These are phyloP conservation scores for Brassica balearica DNA, from an alignment of 441 rosid species.

Conservation along the genomic window DNA sequence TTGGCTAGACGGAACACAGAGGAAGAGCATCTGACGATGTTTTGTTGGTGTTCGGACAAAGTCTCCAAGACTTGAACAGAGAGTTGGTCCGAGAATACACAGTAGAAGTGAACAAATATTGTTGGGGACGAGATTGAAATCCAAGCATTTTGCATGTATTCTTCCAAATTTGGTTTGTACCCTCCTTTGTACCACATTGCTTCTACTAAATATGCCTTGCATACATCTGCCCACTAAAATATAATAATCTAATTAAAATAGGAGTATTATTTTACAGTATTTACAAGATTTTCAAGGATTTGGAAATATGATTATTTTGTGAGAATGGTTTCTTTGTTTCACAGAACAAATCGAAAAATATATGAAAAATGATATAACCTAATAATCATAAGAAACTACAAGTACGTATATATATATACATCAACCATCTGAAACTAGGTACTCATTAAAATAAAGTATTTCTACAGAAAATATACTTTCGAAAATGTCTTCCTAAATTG, in stretches of 20 bases:
- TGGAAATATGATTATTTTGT: not conserved
- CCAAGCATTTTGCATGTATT: conserved; percentile 51
- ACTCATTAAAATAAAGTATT: not conserved
- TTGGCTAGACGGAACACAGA: conserved; percentile 43
- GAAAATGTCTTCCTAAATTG: not conserved
- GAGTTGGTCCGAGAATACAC: conserved; percentile 14
- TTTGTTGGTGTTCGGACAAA: conserved; percentile 29
- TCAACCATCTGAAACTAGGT: not conserved
- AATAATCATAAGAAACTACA: not conserved
- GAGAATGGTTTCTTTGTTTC: not conserved
- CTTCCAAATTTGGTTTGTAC: conserved; percentile 41
- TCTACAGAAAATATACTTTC: not conserved
- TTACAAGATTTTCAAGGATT: not conserved
- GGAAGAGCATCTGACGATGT: conserved; percentile 35
- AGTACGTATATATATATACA: not conserved
- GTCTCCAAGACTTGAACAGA: conserved; percentile 22
- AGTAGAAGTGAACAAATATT: conserved; percentile 36
- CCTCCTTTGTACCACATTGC: conserved; percentile 48
- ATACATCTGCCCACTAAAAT: conserved; percentile 46
- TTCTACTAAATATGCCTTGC: conserved; percentile 45
- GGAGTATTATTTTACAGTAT: not conserved
- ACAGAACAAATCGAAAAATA: not conserved
- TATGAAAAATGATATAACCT: not conserved
- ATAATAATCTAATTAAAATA: conserved; percentile 28
- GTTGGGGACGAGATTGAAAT: conserved; percentile 41